Evolutionary conservation across 805 yeast species (phyloP).

Genomic region (Phaffomyces antillensis): DNA sequence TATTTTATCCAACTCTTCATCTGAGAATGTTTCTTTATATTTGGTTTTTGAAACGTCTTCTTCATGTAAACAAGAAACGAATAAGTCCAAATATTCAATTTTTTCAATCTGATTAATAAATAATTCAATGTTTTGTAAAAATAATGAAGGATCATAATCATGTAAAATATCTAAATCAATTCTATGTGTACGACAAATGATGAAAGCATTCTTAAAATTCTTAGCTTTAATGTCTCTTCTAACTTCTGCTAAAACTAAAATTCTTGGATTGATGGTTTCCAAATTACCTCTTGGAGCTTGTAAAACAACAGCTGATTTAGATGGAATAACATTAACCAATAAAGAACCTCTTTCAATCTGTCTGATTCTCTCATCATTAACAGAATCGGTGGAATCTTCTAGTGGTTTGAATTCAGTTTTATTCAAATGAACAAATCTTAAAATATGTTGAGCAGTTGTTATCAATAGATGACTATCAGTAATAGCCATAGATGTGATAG

Average conservation of each 20-base stretch:
- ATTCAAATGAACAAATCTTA: conserved; percentile 73
- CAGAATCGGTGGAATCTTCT: conserved; percentile 29
- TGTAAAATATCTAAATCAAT: conserved; percentile 84
- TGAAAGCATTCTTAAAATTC: conserved; percentile 67
- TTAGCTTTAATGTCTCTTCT: conserved; percentile 54
- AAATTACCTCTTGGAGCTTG: conserved; percentile 96
- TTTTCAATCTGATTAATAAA: conserved; percentile 66
- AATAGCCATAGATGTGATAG: conserved; percentile 74
- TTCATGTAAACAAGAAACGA: conserved; percentile 76
- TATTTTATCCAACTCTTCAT: conserved; percentile 24
- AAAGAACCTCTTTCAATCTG: conserved; percentile 87
- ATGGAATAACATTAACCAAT: conserved; percentile 75
- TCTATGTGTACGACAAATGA: conserved; percentile 83
- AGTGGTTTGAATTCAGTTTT: conserved; percentile 33
- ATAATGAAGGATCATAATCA: conserved; percentile 75
- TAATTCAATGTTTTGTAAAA: conserved; percentile 51
- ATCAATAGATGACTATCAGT: conserved; percentile 68
- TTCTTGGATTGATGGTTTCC: conserved; percentile 90
- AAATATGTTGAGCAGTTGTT: conserved; percentile 81
- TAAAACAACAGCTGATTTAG: conserved; percentile 71
- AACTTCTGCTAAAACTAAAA: conserved; percentile 82
- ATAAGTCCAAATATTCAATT: conserved; percentile 76
- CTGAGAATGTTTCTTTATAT: conserved; percentile 61
- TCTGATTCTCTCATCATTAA: conserved; percentile 75
- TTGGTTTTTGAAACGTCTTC: conserved; percentile 81